Conservation (phyloP, 2,329 filamentous ascomycete genomes). For the Aspergillus clavatus region DNA sequence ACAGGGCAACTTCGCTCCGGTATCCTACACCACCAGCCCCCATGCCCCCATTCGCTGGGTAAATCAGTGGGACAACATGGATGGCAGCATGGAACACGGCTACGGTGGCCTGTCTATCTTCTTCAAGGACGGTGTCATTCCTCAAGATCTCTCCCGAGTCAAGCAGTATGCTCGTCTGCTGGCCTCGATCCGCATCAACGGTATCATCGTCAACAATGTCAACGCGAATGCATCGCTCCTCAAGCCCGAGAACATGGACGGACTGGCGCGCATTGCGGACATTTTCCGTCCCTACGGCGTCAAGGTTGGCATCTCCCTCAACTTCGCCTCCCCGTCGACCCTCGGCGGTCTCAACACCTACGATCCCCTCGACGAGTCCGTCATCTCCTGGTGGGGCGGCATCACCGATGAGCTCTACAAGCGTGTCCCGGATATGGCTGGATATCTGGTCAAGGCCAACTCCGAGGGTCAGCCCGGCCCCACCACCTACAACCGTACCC, state of each 20-base stretch:
- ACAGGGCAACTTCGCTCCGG: slow-evolving; percentile 51
- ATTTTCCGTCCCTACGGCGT: slow-evolving; percentile 64
- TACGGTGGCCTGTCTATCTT: slow-evolving; percentile 66
- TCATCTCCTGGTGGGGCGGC: slow-evolving; percentile 60
- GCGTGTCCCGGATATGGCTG: slow-evolving; percentile 61
- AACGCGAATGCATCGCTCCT: slow-evolving; percentile 61
- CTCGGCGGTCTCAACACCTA: slow-evolving; percentile 57
- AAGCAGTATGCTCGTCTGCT: slow-evolving; percentile 61
- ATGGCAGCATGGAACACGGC: slow-evolving; percentile 62
- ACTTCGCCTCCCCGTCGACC: slow-evolving; percentile 60
- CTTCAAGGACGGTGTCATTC: slow-evolving; percentile 53
- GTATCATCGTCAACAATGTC: slow-evolving; percentile 65
- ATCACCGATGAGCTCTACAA: slow-evolving; percentile 57
- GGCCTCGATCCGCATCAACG: slow-evolving; percentile 63
- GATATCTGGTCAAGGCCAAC: slow-evolving; percentile 67
- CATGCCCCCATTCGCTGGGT: slow-evolving; percentile 62
- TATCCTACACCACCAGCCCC: slow-evolving; percentile 51
- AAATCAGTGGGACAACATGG: slow-evolving; percentile 70
- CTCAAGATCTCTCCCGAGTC: slow-evolving; percentile 57
- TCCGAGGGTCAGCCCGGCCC: slow-evolving; percentile 69
- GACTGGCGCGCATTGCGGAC: slow-evolving; percentile 59
- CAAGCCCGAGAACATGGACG: slow-evolving; percentile 54
- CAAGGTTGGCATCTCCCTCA: slow-evolving; percentile 60
- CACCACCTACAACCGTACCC: slow-evolving; percentile 63
- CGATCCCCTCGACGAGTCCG: slow-evolving; percentile 58